phyloP scores from a whole-genome alignment of 345 rosid species.

The Salix brachista region DNA sequence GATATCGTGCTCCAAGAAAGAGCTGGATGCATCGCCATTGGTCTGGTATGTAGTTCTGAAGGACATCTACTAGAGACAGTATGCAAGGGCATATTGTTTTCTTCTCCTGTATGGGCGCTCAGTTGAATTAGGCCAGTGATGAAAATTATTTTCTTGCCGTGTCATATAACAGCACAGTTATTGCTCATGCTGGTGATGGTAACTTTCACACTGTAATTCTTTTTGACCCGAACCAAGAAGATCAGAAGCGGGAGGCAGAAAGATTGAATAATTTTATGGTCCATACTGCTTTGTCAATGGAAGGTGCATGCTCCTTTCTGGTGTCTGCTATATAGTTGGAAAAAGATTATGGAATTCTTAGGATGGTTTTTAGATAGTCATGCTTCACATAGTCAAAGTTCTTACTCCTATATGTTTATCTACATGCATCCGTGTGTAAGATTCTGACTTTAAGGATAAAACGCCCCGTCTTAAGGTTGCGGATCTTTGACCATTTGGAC shows the following conservation, averaged over 20 bases:
- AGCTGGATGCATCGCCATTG: conserved; percentile 67
- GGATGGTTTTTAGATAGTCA: neutral
- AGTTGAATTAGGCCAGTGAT: neutral
- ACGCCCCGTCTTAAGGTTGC: neutral
- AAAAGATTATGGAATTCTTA: neutral
- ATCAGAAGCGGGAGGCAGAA: conserved; percentile 67
- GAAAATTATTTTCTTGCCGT: neutral
- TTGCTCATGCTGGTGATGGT: conserved; percentile 97
- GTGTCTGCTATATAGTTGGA: neutral
- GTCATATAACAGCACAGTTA: conserved; percentile 50
- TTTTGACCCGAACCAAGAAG: conserved; percentile 68
- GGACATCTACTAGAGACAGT: neutral
- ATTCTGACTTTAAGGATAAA: neutral
- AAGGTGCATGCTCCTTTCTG: conserved; percentile 31
- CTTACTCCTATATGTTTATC: neutral
- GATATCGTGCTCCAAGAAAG: conserved; percentile 66
- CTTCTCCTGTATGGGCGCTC: neutral
- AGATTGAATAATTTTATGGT: conserved; percentile 79
- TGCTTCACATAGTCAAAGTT: neutral
- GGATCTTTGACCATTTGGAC: neutral
- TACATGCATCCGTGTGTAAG: neutral
- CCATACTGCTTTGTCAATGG: conserved; percentile 72
- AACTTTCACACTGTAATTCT: conserved; percentile 77
- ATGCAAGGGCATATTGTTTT: neutral
- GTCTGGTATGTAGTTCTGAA: conserved; percentile 42